A percentile compares a stretch with the other conserved stretches of the same genome.
Conservation (phyloP, 177 flowering plant genomes). For the Vitis hybrid region DNA sequence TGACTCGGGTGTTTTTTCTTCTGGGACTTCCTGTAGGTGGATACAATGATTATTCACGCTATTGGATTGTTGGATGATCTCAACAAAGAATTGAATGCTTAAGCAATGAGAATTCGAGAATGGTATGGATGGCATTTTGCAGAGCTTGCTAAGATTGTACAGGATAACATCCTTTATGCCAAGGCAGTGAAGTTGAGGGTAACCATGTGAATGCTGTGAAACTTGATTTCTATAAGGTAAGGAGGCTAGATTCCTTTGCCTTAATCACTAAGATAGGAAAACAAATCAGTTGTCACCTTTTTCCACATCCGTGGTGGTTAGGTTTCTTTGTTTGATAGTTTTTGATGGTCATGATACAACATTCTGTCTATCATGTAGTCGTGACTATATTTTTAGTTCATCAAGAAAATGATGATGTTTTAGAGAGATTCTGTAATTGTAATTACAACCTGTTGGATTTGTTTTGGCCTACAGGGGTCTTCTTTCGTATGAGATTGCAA, state of each 20-base stretch:
- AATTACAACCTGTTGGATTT: slow-evolving; percentile 39
- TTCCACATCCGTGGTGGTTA: too few relatives aligned
- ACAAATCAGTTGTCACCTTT: too few relatives aligned
- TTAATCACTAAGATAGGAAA: too few relatives aligned
- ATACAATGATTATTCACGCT: slow-evolving; percentile 96
- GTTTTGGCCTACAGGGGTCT: not conserved
- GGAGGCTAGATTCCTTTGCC: too few relatives aligned
- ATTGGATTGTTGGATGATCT: slow-evolving; percentile 97
- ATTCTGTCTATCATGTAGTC: too few relatives aligned
- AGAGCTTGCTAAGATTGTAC: slow-evolving; percentile 88
- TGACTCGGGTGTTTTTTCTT: not conserved
- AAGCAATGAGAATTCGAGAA: slow-evolving; percentile 95
- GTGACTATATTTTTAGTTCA: too few relatives aligned
- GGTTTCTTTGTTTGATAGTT: too few relatives aligned
- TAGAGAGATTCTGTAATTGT: not conserved
- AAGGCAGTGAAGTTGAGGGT: slow-evolving; percentile 88
- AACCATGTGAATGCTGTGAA: slow-evolving; percentile 75
- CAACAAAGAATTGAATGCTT: slow-evolving; percentile 94
- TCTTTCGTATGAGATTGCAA: too few relatives aligned
- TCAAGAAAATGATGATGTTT: too few relatives aligned
- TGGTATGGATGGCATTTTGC: slow-evolving; percentile 99
- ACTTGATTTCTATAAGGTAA: slow-evolving; percentile 81
- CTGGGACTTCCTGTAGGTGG: slow-evolving; percentile 51
- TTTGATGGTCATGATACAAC: not conserved
- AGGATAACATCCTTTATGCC: slow-evolving; percentile 86